These are phyloP conservation scores for Pleodorina starrii DNA, from an alignment of 139 green algal genomes.

Conservation along the genomic window DNA sequence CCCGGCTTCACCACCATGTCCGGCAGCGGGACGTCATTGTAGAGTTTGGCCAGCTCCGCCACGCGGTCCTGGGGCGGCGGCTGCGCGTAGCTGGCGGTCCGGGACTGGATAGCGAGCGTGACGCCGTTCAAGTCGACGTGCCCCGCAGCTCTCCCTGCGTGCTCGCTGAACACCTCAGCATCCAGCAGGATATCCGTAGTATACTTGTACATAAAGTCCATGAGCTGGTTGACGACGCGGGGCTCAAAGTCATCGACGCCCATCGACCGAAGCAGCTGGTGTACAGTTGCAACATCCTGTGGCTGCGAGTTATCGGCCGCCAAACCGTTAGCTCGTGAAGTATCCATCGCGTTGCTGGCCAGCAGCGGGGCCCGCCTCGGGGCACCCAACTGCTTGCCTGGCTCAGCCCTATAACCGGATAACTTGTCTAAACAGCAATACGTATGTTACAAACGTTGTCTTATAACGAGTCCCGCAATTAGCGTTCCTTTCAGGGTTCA, in stretches of 20 bases:
- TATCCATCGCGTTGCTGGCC: not conserved
- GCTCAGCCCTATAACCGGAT: too few species aligned
- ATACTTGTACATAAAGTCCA: slow-evolving; percentile 90
- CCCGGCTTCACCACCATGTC: slow-evolving; percentile 48
- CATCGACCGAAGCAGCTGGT: slow-evolving; percentile 69
- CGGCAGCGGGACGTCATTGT: slow-evolving; percentile 69
- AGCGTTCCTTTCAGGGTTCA: too few species aligned
- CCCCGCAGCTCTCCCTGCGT: slow-evolving; percentile 52
- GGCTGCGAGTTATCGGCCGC: slow-evolving; percentile 13
- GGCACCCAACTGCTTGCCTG: not conserved
- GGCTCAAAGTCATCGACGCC: slow-evolving; percentile 86
- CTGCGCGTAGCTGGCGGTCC: slow-evolving; percentile 57
- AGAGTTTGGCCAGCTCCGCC: slow-evolving; percentile 51
- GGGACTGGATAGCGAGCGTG: slow-evolving; percentile 75
- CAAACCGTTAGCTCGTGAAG: not conserved
- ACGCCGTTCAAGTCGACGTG: slow-evolving; percentile 76
- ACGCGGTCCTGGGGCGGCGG: slow-evolving; percentile 62
- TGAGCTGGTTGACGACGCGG: slow-evolving; percentile 77
- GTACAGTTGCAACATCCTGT: slow-evolving; percentile 44
- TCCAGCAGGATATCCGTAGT: slow-evolving; percentile 81
- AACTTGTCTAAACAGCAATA: too few species aligned
- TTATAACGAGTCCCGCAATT: too few species aligned
- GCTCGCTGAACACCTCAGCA: slow-evolving; percentile 73
- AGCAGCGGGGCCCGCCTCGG: not conserved
- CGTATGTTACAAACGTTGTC: too few species aligned